Evolutionary conservation across 768 basidiomycete genomes (phyloP).

Genomic region (Mycena albidolilacea): DNA sequence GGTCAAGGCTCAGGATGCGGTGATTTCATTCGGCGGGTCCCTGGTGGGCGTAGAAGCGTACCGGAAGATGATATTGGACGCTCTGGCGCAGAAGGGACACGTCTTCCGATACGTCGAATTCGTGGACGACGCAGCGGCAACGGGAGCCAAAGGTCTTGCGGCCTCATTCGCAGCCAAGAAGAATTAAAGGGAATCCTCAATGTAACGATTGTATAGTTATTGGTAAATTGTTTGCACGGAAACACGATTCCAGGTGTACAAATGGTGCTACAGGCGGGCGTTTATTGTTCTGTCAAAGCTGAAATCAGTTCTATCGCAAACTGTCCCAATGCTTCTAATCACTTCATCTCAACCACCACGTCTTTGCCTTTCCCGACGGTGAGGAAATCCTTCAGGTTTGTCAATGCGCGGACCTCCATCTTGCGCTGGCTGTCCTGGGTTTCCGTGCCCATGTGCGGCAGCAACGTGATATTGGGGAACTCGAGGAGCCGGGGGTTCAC

Average conservation of each 20-base stretch:
- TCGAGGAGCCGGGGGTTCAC: constrained; percentile 84
- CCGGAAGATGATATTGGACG: constrained; percentile 67
- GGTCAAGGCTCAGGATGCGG: constrained; percentile 67
- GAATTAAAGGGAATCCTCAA: constrained; percentile 10
- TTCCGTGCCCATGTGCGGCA: constrained; percentile 95
- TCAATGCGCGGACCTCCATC: constrained; percentile 91
- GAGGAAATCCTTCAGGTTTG: constrained; percentile 82
- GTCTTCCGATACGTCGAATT: constrained; percentile 76
- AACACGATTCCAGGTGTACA: not conserved
- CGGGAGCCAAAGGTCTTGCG: constrained; percentile 74
- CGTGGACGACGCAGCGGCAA: constrained; percentile 77
- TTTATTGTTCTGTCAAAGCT: constrained; percentile 26
- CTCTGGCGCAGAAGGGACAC: constrained; percentile 70
- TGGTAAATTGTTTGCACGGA: not conserved
- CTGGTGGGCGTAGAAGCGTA: constrained; percentile 76
- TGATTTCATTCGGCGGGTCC: constrained; percentile 87
- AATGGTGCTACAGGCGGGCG: constrained; percentile 25
- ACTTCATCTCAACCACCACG: constrained; percentile 70
- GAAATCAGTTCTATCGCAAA: constrained; percentile 19
- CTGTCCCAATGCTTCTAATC: constrained; percentile 12
- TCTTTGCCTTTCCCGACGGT: constrained; percentile 75
- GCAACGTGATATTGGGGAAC: constrained; percentile 87
- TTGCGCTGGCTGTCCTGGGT: constrained; percentile 83
- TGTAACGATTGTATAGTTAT: not conserved
- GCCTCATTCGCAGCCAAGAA: constrained; percentile 33